These are phyloP conservation scores for Picochlorum sp. DNA, from an alignment of 139 green algal species.

Conservation along the genomic window DNA sequence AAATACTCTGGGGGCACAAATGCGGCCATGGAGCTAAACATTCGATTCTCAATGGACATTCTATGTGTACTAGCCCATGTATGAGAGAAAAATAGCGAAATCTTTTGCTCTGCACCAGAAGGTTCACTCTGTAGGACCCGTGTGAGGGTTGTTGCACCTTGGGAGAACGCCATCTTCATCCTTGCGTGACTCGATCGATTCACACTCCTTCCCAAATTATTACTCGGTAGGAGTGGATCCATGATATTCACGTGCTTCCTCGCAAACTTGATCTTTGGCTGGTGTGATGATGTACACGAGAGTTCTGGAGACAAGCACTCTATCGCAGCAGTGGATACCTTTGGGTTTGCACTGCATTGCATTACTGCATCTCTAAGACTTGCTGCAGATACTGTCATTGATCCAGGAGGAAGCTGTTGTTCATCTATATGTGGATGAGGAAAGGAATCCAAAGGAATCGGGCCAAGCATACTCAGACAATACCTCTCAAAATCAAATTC, in stretches of 20 bases:
- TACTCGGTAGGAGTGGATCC: constrained; percentile 86
- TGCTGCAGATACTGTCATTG: constrained; percentile 14
- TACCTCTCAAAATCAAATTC: constrained; percentile 83
- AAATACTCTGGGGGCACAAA: neutral
- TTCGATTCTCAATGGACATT: constrained; percentile 24
- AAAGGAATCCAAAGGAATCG: constrained; percentile 42
- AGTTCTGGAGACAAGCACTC: neutral
- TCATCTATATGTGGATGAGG: constrained; percentile 25
- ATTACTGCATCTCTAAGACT: constrained; percentile 30
- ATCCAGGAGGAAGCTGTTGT: neutral
- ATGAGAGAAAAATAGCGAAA: constrained; percentile 31
- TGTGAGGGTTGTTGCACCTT: constrained; percentile 45
- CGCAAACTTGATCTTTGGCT: neutral
- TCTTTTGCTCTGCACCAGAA: constrained; percentile 9
- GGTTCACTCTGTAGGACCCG: constrained; percentile 29
- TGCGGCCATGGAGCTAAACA: constrained; percentile 10
- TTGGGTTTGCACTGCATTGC: constrained; percentile 32
- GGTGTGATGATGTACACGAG: neutral
- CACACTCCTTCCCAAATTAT: constrained; percentile 92
- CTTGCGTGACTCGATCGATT: constrained; percentile 63
- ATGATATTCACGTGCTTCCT: constrained; percentile 81
- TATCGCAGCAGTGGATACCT: constrained; percentile 1
- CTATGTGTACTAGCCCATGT: constrained; percentile 22
- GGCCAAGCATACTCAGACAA: constrained; percentile 72
- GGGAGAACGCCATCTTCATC: constrained; percentile 65